Conservation (phyloP, 805 yeast genomes). For the Sporopachydermia lactativora region DNA sequence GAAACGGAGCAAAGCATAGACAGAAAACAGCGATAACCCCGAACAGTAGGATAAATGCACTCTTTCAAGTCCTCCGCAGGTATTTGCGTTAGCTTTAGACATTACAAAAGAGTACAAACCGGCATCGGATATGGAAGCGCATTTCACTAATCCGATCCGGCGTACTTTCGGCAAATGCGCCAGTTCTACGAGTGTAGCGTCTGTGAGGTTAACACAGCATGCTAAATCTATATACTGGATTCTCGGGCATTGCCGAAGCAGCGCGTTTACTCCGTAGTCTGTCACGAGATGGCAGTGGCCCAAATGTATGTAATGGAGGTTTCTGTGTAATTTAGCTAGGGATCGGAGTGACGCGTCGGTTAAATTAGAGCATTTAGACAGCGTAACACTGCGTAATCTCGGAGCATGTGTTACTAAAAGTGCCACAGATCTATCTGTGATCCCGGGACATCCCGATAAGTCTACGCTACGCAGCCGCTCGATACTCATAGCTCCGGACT, state of each 20-base stretch:
- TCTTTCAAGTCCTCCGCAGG: constrained; percentile 75
- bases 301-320: constrained; percentile 77
- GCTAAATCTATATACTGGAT: constrained; percentile 91
- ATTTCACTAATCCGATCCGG: constrained; percentile 88
- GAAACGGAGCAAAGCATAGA: constrained; percentile 53
- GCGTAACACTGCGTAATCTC: constrained; percentile 68
- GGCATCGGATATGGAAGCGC: constrained; percentile 73
- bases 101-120: constrained; percentile 46
- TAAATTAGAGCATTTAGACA: constrained; percentile 78
- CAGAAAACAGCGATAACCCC: constrained; percentile 64
- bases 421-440: constrained; percentile 70
- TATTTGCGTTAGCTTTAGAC: constrained; percentile 48
- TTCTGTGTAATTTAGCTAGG: constrained; percentile 59
- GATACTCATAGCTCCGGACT: constrained; percentile 8
- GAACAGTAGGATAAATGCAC: constrained; percentile 90
- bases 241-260: constrained; percentile 68
- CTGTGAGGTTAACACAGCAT: constrained; percentile 82
- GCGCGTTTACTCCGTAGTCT: constrained; percentile 67
- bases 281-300: constrained; percentile 91
- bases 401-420: constrained; percentile 69
- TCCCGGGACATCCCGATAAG: constrained; percentile 67
- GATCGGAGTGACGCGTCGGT: constrained; percentile 71
- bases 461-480: constrained; percentile 72
- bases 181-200: constrained; percentile 63
- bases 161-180: constrained; percentile 67